Base-by-base conservation (phyloP, 305 asterid genomes). In the Rubia balearica region DNA sequence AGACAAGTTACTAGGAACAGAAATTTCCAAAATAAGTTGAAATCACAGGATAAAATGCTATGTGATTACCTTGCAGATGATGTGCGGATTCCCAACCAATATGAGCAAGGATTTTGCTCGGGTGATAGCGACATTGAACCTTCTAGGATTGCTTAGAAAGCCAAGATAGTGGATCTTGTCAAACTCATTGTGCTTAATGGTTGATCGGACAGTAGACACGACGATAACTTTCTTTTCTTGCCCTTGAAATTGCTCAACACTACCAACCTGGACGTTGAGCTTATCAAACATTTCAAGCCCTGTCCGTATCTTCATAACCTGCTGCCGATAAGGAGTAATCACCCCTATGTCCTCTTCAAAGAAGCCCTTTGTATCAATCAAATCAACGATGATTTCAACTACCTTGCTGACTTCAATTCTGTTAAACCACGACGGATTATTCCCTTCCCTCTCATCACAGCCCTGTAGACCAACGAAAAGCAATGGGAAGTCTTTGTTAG, bases 201-300 rank as follows among this genome's bases (percentile, higher is more conserved):
- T 94, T 24, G 99, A 94, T 72, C 99, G 95, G 36, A 94, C 99
- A 1, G 99, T 94, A 57, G 99, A 94, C 71, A 94, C 83, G 12
- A 94, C 84, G 63, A 94, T 91, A 1, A 94, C 92, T 74, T 87
- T 76, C 76, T 82, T 81, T 76, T 94, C 99, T 80, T 91, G 99
- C 60, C 99, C 98, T 81, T 94, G 99, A 69, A 89, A 94, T 80
- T 89, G 98, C 79, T 94, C 99, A 0, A 94, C 99, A 60, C 93
- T 91, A 68, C 99, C 98, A 68, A 94, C 98, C 78, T 86, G 88
- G 53, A 89, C 65, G 69, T 78, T 75, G 19, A 57, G 62, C 75
- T 72, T 56, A 62, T 79, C 81, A 38, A 83, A 79, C 59, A 74
- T 70, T 78, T 88, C 95, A n/a, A 94, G 87, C 24, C 89, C 95